phyloP scores from a whole-genome alignment of 257 asterid species.

The Apocynum venetum region DNA sequence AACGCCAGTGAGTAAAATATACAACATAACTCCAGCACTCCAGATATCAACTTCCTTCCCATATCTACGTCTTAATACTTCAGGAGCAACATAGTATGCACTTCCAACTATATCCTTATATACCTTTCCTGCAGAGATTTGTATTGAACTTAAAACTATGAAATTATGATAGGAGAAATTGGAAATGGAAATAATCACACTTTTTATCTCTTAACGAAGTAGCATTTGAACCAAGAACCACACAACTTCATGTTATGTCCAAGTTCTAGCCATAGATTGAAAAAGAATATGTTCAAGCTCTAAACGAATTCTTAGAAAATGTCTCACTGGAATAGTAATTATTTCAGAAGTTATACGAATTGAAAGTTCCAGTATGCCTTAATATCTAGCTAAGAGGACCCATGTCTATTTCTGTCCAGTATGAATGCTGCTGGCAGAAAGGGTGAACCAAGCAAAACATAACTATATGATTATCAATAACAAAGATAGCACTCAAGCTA shows the following conservation, averaged over 20 bases:
- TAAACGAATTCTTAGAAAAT: background rate
- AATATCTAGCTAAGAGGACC: background rate
- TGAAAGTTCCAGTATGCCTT: background rate
- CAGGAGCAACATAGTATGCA: constrained; percentile 89
- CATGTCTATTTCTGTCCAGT: background rate
- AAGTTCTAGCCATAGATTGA: background rate
- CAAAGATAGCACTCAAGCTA: background rate
- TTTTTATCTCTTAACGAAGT: background rate
- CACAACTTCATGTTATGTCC: background rate
- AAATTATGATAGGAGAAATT: background rate
- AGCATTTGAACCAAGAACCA: background rate
- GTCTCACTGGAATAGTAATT: background rate
- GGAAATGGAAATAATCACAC: background rate
- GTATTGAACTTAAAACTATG: background rate
- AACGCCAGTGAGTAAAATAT: constrained; percentile 78
- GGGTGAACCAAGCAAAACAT: background rate
- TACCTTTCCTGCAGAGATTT: constrained; percentile 47
- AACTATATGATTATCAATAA: background rate
- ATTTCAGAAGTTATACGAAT: background rate
- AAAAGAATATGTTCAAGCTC: background rate
- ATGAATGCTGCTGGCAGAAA: background rate
- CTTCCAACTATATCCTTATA: constrained; percentile 81
- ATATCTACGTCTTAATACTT: constrained; percentile 60
- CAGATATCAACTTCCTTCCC: constrained; percentile 80
- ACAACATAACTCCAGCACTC: constrained; percentile 90